phyloP scores from a whole-genome alignment of 2,329 filamentous ascomycete species.

The Fusarium mundagurra region DNA sequence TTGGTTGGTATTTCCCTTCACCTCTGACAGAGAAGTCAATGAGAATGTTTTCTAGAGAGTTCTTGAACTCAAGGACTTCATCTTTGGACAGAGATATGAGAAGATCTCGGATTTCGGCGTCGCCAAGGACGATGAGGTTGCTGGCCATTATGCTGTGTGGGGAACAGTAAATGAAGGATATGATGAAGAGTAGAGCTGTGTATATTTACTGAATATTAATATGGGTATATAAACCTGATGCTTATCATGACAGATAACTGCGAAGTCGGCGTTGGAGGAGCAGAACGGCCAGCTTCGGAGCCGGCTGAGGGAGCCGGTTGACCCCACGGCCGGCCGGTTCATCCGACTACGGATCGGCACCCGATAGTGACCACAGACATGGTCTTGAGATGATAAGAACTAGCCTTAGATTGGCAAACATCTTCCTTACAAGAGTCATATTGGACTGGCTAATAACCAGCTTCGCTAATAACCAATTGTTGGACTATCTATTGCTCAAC shows the following conservation, averaged over 20 bases:
- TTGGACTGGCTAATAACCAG: not conserved
- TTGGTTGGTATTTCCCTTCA: conserved; percentile 37
- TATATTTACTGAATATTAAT: too few relatives aligned
- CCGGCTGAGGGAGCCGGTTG: not conserved
- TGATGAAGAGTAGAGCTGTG: not conserved
- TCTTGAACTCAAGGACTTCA: conserved; percentile 23
- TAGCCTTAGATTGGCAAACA: rapidly evolving
- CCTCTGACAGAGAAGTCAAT: conserved; percentile 23
- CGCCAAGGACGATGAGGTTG: conserved; percentile 22
- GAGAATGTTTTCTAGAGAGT: conserved; percentile 18
- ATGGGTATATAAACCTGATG: not conserved
- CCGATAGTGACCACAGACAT: not conserved
- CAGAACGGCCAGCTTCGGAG: not conserved
- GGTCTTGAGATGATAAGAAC: not conserved
- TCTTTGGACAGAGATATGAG: conserved; percentile 26
- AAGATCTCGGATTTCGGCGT: conserved; percentile 23
- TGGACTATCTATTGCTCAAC: not conserved
- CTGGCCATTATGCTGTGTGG: not conserved
- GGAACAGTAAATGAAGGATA: not conserved
- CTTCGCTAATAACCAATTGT: not conserved
- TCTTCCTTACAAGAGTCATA: rapidly evolving
- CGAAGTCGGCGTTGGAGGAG: not conserved
- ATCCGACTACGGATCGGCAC: not conserved
- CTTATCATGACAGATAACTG: not conserved
- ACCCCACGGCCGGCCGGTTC: not conserved